Evolutionary conservation across 805 yeast genomes (phyloP).

Genomic region (Candida orba): DNA sequence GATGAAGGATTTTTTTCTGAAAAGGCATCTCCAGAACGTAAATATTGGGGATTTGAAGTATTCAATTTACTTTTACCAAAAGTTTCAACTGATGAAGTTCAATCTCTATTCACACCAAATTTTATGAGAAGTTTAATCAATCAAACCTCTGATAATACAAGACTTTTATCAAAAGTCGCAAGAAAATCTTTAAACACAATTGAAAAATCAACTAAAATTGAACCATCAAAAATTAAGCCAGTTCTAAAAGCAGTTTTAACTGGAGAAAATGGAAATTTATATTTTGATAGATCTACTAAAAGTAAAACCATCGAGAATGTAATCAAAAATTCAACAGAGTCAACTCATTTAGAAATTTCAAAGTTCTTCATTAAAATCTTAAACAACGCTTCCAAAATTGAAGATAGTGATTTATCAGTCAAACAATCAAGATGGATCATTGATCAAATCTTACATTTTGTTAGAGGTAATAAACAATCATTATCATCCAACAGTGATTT

Average conservation of each 20-base stretch:
- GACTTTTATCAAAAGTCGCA: slow-evolving; percentile 64
- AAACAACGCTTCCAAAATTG: slow-evolving; percentile 4
- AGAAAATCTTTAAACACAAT: slow-evolving; percentile 41
- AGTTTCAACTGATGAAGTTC: slow-evolving; percentile 18
- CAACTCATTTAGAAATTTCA: slow-evolving; percentile 10
- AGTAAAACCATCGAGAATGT: slow-evolving; percentile 50
- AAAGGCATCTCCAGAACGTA: slow-evolving; percentile 77
- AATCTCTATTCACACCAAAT: slow-evolving; percentile 48
- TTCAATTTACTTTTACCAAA: slow-evolving; percentile 41
- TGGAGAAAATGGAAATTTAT: slow-evolving; percentile 48
- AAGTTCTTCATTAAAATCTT: slow-evolving; percentile 16
- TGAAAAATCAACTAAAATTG: slow-evolving; percentile 29
- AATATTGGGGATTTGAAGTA: slow-evolving; percentile 78
- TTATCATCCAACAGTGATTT: slow-evolving; percentile 18
- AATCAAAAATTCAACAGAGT: slow-evolving; percentile 6
- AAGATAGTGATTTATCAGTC: slow-evolving; percentile 9
- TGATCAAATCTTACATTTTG: slow-evolving; percentile 49
- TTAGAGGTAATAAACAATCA: slow-evolving; percentile 35
- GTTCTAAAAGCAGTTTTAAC: slow-evolving; percentile 30
- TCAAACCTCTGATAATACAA: slow-evolving; percentile 60
- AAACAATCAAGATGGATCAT: slow-evolving; percentile 42
- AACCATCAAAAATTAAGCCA: slow-evolving; percentile 30
- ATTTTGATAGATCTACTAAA: slow-evolving; percentile 73
- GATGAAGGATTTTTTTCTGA: slow-evolving; percentile 77
- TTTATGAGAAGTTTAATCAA: slow-evolving; percentile 67